Evolutionary conservation across 2,329 filamentous ascomycete species (phyloP).

Genomic region (Colletotrichum plurivorum): DNA sequence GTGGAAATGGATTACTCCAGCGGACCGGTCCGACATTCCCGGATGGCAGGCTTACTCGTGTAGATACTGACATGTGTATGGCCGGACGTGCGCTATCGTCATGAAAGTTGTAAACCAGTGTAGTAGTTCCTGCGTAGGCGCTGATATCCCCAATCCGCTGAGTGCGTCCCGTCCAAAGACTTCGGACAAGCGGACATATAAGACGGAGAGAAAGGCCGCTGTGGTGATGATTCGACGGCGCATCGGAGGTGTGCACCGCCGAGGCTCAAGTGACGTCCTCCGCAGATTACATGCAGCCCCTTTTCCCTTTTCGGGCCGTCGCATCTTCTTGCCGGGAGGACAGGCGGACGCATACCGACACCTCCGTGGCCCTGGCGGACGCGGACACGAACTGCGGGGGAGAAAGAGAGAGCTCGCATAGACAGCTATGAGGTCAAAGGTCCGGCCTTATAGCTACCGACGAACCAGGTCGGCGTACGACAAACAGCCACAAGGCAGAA

Average conservation of each 20-base stretch:
- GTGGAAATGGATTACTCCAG: constrained; percentile 8
- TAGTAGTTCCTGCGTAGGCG: neutral
- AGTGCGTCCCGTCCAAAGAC: neutral
- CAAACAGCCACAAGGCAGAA: no score
- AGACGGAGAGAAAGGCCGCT: neutral
- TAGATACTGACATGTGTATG: constrained; percentile 3
- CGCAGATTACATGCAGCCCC: neutral
- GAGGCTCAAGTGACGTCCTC: neutral
- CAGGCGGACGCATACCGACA: no score
- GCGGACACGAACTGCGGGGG: no score
- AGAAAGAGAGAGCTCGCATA: no score
- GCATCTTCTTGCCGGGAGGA: neutral
- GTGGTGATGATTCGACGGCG: neutral
- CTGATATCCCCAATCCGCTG: neutral
- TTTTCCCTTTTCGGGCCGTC: neutral
- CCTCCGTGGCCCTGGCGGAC: no score
- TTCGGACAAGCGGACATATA: neutral
- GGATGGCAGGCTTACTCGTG: constrained; percentile 9
- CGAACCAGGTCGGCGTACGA: no score
- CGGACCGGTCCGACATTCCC: constrained; percentile 19
- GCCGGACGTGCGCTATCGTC: neutral
- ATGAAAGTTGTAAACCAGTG: constrained; percentile 17
- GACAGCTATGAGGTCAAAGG: no score
- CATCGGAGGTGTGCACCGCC: neutral
- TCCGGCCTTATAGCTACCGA: no score